Evolutionary conservation across 192 early-diverging fungal species (phyloP).

Genomic region (Linnemannia hyalina): DNA sequence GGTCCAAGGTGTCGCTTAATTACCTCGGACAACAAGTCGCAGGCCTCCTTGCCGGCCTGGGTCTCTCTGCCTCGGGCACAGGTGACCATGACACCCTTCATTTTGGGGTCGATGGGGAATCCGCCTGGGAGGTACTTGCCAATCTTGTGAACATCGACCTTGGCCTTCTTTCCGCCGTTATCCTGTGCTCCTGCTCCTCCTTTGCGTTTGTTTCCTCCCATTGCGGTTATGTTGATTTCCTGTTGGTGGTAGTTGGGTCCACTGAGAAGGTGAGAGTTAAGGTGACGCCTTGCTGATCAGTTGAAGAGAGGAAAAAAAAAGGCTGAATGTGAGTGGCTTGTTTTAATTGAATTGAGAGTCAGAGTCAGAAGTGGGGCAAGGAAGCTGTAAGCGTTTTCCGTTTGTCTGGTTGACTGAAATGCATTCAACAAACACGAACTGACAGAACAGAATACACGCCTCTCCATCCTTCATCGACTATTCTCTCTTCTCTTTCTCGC

Average conservation of each 20-base stretch:
- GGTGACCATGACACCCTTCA: conserved; percentile 65
- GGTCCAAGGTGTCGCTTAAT: background rate
- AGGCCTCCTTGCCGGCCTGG: conserved; percentile 59
- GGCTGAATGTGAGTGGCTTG: no score
- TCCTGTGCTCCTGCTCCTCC: conserved; percentile 27
- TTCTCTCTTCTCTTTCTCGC: background rate
- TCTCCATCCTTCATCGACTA: background rate
- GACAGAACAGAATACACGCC: background rate
- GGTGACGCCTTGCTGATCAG: background rate
- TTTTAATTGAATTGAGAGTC: background rate
- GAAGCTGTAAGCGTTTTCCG: background rate
- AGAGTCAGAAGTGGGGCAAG: background rate
- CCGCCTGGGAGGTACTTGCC: conserved; percentile 53
- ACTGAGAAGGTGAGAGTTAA: background rate
- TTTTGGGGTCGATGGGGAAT: conserved; percentile 60
- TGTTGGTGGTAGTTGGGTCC: background rate
- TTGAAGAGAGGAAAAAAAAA: no score
- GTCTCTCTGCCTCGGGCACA: conserved; percentile 61
- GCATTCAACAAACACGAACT: background rate
- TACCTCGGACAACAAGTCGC: conserved; percentile 64
- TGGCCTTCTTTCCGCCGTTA: conserved; percentile 36
- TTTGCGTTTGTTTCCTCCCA: conserved; percentile 54
- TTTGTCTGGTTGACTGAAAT: no score
- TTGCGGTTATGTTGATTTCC: background rate
- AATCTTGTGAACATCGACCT: conserved; percentile 40